Evolutionary conservation across 2,329 filamentous ascomycete genomes (phyloP), one percentile per base, ranked within the genome.

Genomic region (Aspergillus quadrilineatus): DNA sequence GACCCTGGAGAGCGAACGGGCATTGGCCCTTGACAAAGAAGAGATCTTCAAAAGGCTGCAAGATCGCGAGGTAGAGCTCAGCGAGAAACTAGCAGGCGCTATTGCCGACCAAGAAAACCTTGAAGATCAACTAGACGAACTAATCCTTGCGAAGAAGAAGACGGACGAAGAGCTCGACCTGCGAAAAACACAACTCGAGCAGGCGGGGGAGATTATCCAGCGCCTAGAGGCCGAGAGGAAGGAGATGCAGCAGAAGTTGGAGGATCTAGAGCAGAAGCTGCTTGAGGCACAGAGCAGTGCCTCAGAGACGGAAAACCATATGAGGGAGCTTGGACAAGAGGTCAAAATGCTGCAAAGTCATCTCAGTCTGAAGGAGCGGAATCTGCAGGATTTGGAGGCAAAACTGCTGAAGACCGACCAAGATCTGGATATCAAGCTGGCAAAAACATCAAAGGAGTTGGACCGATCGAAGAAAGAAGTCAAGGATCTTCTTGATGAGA

Each of bases 11-110:
- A 96, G 92, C 63, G 95, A 99, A 74, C 86, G 94, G 49, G 90
- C 93, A n/a, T 81, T 99, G 42, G 94, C 94, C 1, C 79, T 99
- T 4, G 94, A 99, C 75, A 99, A 99, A 72, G 95, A 99, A 70
- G 94, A 99, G 68, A 99, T 99, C 58, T 99, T 97, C 80, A 95
- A 93, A 70, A 86, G 95, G n/a, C 80, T 99, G 22, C 94, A 97
- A 69, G 79, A 88, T 52, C 89, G 94, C n/a, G 94, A 99, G 74
- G 83, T 86, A 9, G 93, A 99, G 70, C 82, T 99, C 4, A 90
- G 88, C 51, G 95, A 99, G 68, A 97, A 97, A 76, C 83, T 99
- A 29, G 85, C 91, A 37, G 93, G 90, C 39, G 93, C 93, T 30
- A 85, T 97, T 58, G 89, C 96, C 22, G 95, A 99, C 65, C 93